Evolutionary conservation across 129 eudicot genomes (phyloP), one percentile per base, ranked within the genome.

Genomic region (Escallonia herrerae): DNA sequence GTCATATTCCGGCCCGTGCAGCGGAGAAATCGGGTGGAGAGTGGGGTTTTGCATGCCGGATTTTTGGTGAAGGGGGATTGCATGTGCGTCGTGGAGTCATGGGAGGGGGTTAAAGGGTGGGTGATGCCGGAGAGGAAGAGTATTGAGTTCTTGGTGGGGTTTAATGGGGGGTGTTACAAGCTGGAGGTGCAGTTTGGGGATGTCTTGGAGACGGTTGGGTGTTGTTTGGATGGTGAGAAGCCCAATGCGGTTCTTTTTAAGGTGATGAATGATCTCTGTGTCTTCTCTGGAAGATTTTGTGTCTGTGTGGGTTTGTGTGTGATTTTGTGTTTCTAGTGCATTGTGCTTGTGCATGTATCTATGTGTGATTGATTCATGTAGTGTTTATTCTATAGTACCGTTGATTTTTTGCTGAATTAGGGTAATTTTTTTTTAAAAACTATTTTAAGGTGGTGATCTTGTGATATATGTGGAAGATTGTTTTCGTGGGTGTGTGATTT

Each of bases 101-200:
- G 95, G 95, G 80, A 69, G 33, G 80, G 42, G n/a, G 91, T 86
- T 13, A 89, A 69, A 68, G 43, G 67, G 37, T 86, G 85, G 95
- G 76, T 93, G 66, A 72, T 88, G 87, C 89, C 91, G 56, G 99
- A 93, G 70, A 81, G 84, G 67, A 78, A 72, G 46, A 64, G 76
- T 40, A 40, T 86, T 53, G 91, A 89, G 60, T 78, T 88, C 60
- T 76, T 84, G 85, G 75, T 91, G 64, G 65, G 14, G 5, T 68
- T 60, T 65, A 76, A 38, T 12, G 81, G 64, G 48, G 80, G 68
- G n/a, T 15, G 53, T 49, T 91, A 78, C 71, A 86, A 76, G 71
- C 33, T 93, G 87, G 99, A 88, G 77, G 79, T 93, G 58, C 80
- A 73, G 77, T 93, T 83, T 80, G 83, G 79, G 60, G 91, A 93